Evolutionary conservation across 177 flowering plant species (phyloP), one percentile per base, ranked within the genome.

Genomic region (Tripterygium wilfordii): DNA sequence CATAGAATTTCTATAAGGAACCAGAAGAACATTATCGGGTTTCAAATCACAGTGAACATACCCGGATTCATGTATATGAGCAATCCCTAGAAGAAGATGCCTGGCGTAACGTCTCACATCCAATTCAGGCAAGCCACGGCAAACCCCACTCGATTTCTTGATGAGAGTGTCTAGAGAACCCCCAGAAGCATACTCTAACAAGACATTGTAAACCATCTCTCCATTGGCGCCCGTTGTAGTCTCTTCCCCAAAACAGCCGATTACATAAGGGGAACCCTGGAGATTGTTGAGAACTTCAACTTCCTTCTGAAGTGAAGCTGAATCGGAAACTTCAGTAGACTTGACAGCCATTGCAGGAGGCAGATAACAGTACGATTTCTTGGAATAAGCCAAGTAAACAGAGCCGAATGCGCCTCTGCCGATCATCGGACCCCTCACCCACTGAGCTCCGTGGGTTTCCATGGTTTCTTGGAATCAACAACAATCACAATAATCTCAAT

Each of bases 31-130:
- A 21, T 72, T 75, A 0, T 61, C 56, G 5, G 72, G 75, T 48
- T 75, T 75, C 30, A 72, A 33, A 48, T 75, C 74, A 24, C 71
- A 64, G 43, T 68, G 77, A 15, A 68, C 77, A 37, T 40, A 68
- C 4, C 70, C 75, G 0, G 4, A 5, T 1, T 10, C 36, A 40
- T 71, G 74, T 42, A 75, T 51, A 18, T 59, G 30, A 17, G 23
- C 6, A 8, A 74, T 28, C 7, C 68, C 79, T 36, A 14, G 14
- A 2, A 74, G 58, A 38, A 74, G 50, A 7, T 59, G 53, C 20
- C 48, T 51, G 0, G 70, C 45, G 36, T 52, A 49, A 1, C 5
- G 14, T 64, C 56, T 61, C 4, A 59, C 69, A 10, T 61, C 51
- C 2, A 21, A 16, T 46, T 61, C 68, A 18, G 61, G 48, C 53